Evolutionary conservation across 1,284 basidiomycete genomes (phyloP).

Genomic region (Cryptococcus sp.): DNA sequence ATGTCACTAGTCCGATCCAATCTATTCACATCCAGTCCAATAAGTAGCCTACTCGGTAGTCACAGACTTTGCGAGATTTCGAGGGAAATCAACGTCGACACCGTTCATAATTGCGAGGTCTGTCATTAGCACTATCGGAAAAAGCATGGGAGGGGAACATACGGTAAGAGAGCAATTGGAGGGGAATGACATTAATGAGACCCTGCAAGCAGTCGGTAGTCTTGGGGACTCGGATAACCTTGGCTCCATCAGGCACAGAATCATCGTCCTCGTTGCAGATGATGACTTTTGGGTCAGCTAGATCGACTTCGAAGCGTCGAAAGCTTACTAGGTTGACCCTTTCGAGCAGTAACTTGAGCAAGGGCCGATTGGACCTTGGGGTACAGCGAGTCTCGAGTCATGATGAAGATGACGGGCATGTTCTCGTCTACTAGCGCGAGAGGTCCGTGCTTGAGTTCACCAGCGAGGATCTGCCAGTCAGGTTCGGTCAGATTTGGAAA

Average conservation of each 20-base stretch:
- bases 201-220: constrained; percentile 96
- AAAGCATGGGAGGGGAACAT: constrained; percentile 8
- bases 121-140: constrained; percentile 4
- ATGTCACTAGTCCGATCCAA: background rate
- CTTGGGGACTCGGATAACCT: constrained; percentile 87
- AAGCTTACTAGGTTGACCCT: constrained; percentile 70
- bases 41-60: constrained; percentile 33
- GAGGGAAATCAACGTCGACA: constrained; percentile 97
- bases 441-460: constrained; percentile 98
- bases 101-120: constrained; percentile 90
- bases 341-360: constrained; percentile 93
- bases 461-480: constrained; percentile 69
- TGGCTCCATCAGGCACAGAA: constrained; percentile 63
- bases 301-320: background rate
- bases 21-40: background rate
- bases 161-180: constrained; percentile 91
- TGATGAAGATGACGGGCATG: constrained; percentile 79
- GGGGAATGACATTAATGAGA: constrained; percentile 90
- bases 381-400: constrained; percentile 98
- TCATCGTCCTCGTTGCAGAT: constrained; percentile 93
- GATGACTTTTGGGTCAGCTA: constrained; percentile 54
- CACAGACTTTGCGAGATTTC: constrained; percentile 68
- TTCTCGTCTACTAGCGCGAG: constrained; percentile 90
- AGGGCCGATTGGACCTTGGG: constrained; percentile 97
- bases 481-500: constrained; percentile 21